A percentile compares a stretch with the other conserved stretches of the same genome.
These are phyloP conservation scores for Arthrobotrys musiformis DNA, from an alignment of 2,329 filamentous ascomycete genomes.

Conservation along the genomic window DNA sequence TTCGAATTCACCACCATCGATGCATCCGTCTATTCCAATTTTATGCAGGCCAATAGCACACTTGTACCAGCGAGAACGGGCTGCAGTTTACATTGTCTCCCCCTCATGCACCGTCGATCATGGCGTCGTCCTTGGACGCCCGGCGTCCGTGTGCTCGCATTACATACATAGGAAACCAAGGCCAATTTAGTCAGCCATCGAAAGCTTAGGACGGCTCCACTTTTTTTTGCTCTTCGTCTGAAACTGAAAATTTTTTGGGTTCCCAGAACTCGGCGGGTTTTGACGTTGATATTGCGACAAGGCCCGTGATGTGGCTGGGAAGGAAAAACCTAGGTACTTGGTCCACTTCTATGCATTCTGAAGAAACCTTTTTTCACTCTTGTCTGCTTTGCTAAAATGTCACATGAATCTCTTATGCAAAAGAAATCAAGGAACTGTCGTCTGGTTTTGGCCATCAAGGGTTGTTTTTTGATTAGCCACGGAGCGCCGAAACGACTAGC, in stretches of 20 bases:
- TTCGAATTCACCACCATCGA: too few relatives aligned
- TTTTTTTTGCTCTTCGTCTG: neutral
- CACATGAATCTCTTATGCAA: constrained; percentile 49
- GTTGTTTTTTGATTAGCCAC: constrained; percentile 42
- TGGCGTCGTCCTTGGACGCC: constrained; percentile 29
- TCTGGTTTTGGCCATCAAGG: constrained; percentile 11
- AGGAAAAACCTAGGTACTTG: neutral
- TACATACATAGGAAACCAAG: constrained; percentile 1
- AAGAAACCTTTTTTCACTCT: neutral
- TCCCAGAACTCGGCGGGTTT: constrained; percentile 23
- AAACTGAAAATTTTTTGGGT: neutral
- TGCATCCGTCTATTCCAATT: constrained; percentile 9
- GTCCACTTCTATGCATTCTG: constrained; percentile 13
- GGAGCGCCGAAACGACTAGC: constrained; percentile 52
- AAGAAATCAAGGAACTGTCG: constrained; percentile 20
- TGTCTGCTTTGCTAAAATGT: constrained; percentile 6
- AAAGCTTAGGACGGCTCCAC: constrained; percentile 27
- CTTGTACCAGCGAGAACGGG: neutral
- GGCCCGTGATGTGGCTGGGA: constrained; percentile 21
- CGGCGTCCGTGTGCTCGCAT: constrained; percentile 42
- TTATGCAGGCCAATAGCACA: constrained; percentile 40
- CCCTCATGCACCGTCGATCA: constrained; percentile 55
- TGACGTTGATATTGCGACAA: constrained; percentile 45
- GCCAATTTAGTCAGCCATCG: neutral
- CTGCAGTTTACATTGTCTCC: neutral